A percentile compares a stretch with the other conserved stretches of the same genome.
Evolutionary conservation across 1,284 basidiomycete genomes (phyloP).

Genomic region (Rhodotorula glutinis): DNA sequence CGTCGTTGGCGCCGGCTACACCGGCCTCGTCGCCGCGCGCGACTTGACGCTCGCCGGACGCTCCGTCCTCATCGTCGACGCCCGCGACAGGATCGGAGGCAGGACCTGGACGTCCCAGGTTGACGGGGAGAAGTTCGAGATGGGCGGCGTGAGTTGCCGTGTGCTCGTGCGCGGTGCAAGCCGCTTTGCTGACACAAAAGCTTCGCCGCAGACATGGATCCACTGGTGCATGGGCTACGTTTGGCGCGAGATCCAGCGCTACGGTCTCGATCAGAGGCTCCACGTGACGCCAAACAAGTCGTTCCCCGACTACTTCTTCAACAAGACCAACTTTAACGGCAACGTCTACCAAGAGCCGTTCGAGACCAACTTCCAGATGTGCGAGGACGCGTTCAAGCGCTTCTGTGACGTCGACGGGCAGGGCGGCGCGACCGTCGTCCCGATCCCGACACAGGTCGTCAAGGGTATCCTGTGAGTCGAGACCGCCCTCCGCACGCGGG

Average conservation of each 20-base stretch:
- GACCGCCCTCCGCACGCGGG: no score
- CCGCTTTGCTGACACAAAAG: not conserved
- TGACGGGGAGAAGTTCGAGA: conserved; percentile 19
- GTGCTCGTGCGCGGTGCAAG: not conserved
- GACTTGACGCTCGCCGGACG: conserved; percentile 11
- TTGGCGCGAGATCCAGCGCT: conserved; percentile 12
- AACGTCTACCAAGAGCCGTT: conserved; percentile 4
- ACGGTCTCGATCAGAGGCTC: conserved; percentile 6
- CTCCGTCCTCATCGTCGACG: conserved; percentile 11
- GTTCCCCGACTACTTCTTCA: conserved; percentile 10
- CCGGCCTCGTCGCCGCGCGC: conserved; percentile 9
- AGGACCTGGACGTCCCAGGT: conserved; percentile 18
- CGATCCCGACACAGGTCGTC: conserved; percentile 8
- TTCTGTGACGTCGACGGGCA: conserved; percentile 8
- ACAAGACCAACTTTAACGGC: conserved; percentile 8
- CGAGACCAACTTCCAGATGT: conserved; percentile 4
- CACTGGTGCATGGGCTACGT: conserved; percentile 26
- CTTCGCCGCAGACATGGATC: conserved; percentile 4
- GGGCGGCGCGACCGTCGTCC: not conserved
- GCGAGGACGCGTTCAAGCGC: conserved; percentile 8
- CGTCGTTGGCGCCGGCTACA: conserved; percentile 14
- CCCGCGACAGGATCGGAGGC: conserved; percentile 18
- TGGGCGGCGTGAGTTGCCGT: conserved; percentile 6
- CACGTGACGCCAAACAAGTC: conserved; percentile 12
- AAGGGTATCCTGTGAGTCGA: conserved; percentile 2